Base-by-base conservation (phyloP, 495 filamentous ascomycete genomes). In the Opeltia flavorubescens region DNA sequence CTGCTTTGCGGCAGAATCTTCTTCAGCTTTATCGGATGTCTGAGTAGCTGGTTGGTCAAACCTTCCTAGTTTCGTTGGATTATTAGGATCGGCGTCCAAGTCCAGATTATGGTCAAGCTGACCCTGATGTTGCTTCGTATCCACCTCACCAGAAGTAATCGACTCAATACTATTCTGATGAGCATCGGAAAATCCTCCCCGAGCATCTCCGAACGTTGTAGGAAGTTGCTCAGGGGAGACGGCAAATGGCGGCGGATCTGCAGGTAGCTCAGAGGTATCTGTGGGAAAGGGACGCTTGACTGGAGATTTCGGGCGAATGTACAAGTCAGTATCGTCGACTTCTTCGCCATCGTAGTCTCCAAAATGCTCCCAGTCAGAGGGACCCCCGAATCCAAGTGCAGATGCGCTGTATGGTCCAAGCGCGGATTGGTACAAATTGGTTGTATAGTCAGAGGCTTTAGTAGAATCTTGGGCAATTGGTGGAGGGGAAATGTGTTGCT, bases 351-450 rank as follows among this genome's bases (percentile, higher is more conserved):
- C 52, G 28, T 57, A 60, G 25, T 57, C 49, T 5, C 54, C 62
- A 49, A 78, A 66, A 53, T 75, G 68, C 45, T 78, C 75, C 76
- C 74, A 78, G 47, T 76, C 76, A n/a, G 74, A 77, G 1, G 74
- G 75, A 1, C 68, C 66, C 5, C 72, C 72, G 44, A 61, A 55
- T 0, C 75, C 74, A 28, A 79, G 51, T 12, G 70, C 70, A 44
- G 73, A 75, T 24, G 58, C 58, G 29, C 45, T 49, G 30, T 53
- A 53, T 4, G 50, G 28, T 20, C 34, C 48, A 4, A 41, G 15
- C 27, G 50, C 25, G 11, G 24, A 17, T 18, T 49, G 41, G 2
- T 41, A 51, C 24, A 54, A 43, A 36, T 18, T 36, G 15, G 34
- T 2, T 17, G 9, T 12, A 36, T 18, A 18, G n/a, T n/a, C 18